These are phyloP conservation scores for Tuber borchii DNA, from an alignment of 495 filamentous ascomycete genomes.

Conservation along the genomic window DNA sequence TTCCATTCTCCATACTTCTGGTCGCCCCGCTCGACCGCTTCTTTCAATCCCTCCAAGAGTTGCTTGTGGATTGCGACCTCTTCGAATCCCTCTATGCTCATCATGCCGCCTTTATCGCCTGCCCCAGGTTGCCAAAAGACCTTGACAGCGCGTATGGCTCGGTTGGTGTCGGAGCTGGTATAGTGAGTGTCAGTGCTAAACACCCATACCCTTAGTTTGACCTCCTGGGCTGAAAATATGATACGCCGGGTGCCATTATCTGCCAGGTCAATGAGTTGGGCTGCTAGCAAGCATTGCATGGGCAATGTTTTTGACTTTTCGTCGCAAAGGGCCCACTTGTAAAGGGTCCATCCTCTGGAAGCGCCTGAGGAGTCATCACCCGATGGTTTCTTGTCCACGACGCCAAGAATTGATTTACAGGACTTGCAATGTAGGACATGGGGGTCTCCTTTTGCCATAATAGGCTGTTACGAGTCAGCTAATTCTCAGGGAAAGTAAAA, in stretches of 20 bases:
- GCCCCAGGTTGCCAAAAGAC: conserved; percentile 30
- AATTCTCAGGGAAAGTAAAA: neutral
- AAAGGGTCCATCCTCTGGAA: conserved; percentile 26
- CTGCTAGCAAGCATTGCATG: conserved; percentile 38
- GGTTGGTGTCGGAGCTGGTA: conserved; percentile 28
- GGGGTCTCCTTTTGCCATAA: conserved; percentile 22
- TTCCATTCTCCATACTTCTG: conserved; percentile 28
- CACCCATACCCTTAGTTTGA: conserved; percentile 53
- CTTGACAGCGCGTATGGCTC: conserved; percentile 33
- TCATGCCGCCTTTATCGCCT: conserved; percentile 13
- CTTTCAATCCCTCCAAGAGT: conserved; percentile 21
- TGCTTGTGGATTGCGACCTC: conserved; percentile 21
- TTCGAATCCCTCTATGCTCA: conserved; percentile 29
- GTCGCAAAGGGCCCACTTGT: conserved; percentile 45
- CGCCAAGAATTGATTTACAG: conserved; percentile 29
- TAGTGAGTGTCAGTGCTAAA: conserved; percentile 65
- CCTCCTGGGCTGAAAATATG: conserved; percentile 13
- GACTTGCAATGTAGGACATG: conserved; percentile 19
- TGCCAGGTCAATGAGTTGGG: conserved; percentile 18
- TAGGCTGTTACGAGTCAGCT: conserved; percentile 30
- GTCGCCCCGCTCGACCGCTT: conserved; percentile 3
- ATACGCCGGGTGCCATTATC: conserved; percentile 20
- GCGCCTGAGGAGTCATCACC: neutral
- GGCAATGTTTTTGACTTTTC: conserved; percentile 48
- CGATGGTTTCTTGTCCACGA: conserved; percentile 19